Evolutionary conservation across 805 yeast species (phyloP).

Genomic region (Barnettozyma vustinii): DNA sequence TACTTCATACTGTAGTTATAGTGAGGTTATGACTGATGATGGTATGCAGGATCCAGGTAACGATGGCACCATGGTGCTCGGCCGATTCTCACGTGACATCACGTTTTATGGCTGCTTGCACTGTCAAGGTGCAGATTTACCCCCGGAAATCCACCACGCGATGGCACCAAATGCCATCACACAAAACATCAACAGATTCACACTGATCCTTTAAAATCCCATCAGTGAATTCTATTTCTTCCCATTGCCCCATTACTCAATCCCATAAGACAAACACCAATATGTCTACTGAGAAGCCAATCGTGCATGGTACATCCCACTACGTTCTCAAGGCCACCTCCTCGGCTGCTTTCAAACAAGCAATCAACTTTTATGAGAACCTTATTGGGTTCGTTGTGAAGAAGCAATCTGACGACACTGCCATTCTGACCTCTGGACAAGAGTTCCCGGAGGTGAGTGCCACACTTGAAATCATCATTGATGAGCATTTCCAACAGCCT

Average conservation of each 20-base stretch:
- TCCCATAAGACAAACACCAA: not conserved
- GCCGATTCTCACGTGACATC: not conserved
- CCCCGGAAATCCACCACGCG: constrained; percentile 2
- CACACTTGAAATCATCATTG: constrained; percentile 24
- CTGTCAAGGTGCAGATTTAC: not conserved
- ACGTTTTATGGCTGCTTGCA: not conserved
- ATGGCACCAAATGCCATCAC: not conserved
- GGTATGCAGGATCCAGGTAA: too few relatives aligned
- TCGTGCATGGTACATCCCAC: constrained; percentile 54
- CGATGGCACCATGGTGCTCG: not conserved
- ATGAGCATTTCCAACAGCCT: constrained; percentile 16
- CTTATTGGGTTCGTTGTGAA: constrained; percentile 34
- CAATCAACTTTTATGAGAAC: constrained; percentile 53
- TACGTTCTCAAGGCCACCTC: constrained; percentile 49
- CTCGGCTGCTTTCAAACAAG: constrained; percentile 34
- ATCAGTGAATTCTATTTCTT: not conserved
- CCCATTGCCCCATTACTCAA: not conserved
- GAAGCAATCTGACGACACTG: constrained; percentile 9
- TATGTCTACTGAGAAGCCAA: constrained; percentile 24
- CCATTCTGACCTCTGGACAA: constrained; percentile 29
- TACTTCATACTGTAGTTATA: not conserved
- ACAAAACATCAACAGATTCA: not conserved
- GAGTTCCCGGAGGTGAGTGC: constrained; percentile 26
- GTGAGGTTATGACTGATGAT: too few relatives aligned
- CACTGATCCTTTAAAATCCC: not conserved